A percentile compares a stretch with the other conserved stretches of the same genome.
Evolutionary conservation across 2,329 filamentous ascomycete genomes (phyloP).

Genomic region (Balansia obtecta): DNA sequence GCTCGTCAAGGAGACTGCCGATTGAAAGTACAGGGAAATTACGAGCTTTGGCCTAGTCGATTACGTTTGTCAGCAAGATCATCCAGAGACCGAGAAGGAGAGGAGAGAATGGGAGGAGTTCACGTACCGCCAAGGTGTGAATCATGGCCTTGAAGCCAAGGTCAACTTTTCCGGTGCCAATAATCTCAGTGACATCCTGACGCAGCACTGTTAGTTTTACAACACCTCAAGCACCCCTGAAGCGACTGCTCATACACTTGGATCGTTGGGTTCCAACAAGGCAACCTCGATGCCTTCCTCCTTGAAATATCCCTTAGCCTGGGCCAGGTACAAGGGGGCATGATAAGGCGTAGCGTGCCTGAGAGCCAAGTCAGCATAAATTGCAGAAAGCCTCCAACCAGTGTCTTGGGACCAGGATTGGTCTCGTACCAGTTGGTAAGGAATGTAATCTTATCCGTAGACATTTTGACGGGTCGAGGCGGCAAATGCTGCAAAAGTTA

Average conservation of each 20-base stretch:
- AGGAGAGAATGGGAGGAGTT: neutral
- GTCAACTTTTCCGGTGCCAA: conserved; percentile 63
- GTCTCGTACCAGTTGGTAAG: conserved; percentile 62
- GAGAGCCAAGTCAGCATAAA: neutral
- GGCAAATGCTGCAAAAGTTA: conserved; percentile 33
- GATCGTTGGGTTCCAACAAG: conserved; percentile 67
- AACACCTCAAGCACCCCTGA: neutral
- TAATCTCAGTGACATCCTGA: conserved; percentile 69
- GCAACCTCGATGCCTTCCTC: conserved; percentile 69
- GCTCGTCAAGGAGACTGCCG: conserved; percentile 65
- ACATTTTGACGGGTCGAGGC: conserved; percentile 45
- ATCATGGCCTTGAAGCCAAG: conserved; percentile 80
- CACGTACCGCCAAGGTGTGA: conserved; percentile 56
- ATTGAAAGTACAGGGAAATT: conserved; percentile 61
- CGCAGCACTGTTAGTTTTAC: neutral
- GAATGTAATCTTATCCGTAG: conserved; percentile 77
- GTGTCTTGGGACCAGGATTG: neutral
- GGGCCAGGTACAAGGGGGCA: conserved; percentile 64
- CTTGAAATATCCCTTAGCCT: conserved; percentile 62
- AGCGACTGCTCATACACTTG: conserved; percentile 38
- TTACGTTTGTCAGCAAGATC: too few relatives aligned
- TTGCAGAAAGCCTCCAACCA: neutral
- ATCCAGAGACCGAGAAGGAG: too few relatives aligned
- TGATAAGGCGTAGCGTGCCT: conserved; percentile 78
- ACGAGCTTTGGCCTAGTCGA: conserved; percentile 54